These are phyloP conservation scores for Apiospora malaysiana DNA, from an alignment of 2,329 filamentous ascomycete species.

Conservation along the genomic window DNA sequence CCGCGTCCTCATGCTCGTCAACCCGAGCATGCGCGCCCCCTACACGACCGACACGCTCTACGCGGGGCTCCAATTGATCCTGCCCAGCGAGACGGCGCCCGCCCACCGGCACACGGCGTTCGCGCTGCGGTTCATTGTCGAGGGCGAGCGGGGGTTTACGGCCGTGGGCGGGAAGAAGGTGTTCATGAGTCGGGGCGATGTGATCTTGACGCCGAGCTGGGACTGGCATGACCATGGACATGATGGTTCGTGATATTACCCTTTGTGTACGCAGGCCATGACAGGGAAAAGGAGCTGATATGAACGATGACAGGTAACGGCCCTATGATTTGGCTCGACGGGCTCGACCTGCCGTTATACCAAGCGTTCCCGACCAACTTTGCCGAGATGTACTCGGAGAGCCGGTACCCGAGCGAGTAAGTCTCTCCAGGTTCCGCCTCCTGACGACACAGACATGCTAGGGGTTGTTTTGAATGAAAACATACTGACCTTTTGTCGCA, in stretches of 20 bases:
- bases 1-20: conserved; percentile 45
- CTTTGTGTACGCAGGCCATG: background rate
- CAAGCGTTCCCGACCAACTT: conserved; percentile 58
- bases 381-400: conserved; percentile 49
- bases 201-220: conserved; percentile 61
- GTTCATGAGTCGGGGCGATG: conserved; percentile 55
- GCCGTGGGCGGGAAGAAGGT: conserved; percentile 58
- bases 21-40: conserved; percentile 41
- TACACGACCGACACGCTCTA: conserved; percentile 62
- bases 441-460: background rate
- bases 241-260: conserved; percentile 41
- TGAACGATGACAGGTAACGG: conserved; percentile 35
- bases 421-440: background rate
- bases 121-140: conserved; percentile 61
- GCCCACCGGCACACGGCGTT: conserved; percentile 61
- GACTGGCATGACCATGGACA: conserved; percentile 64
- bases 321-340: conserved; percentile 64
- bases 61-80: conserved; percentile 59
- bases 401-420: conserved; percentile 21
- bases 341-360: conserved; percentile 57
- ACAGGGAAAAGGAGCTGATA: background rate
- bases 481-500: background rate
- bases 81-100: conserved; percentile 57
- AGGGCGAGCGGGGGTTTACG: conserved; percentile 59
- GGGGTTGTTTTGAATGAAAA: background rate